phyloP scores from a whole-genome alignment of 768 basidiomycete species.

The Dioszegia hungarica region DNA sequence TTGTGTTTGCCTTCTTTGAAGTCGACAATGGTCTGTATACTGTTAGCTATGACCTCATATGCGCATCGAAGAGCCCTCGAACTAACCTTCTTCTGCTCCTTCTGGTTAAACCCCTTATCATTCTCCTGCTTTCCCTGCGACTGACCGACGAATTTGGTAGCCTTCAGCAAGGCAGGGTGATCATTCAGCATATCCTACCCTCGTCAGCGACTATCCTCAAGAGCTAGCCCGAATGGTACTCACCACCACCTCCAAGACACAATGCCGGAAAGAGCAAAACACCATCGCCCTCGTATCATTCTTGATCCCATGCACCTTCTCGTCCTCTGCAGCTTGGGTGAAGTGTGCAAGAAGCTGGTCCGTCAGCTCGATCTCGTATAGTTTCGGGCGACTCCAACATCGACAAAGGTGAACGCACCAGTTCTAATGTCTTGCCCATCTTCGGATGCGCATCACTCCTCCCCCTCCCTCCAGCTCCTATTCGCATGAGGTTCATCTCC shows the following conservation, averaged over 20 bases:
- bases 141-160: conserved; percentile 80
- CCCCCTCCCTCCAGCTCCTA: conserved; percentile 49
- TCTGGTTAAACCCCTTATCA: conserved; percentile 82
- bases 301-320: conserved; percentile 24
- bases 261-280: conserved; percentile 83
- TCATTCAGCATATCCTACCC: conserved; percentile 61
- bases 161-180: conserved; percentile 72
- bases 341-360: conserved; percentile 65
- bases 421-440: conserved; percentile 71
- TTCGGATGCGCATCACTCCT: conserved; percentile 67
- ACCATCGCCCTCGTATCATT: conserved; percentile 77
- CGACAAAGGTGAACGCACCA: conserved; percentile 52
- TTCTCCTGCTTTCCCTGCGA: conserved; percentile 68
- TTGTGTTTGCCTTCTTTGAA: conserved; percentile 87
- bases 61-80: background rate
- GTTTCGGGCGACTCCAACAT: no score
- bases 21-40: conserved; percentile 69
- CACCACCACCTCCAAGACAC: conserved; percentile 81
- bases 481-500: conserved; percentile 52
- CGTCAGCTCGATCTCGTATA: no score
- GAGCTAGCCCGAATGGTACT: conserved; percentile 10
- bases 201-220: background rate
- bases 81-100: conserved; percentile 78
- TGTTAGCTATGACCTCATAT: background rate
- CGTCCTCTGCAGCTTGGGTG: conserved; percentile 51